Percentiles rank a stretch among this genome's conserved stretches.
phyloP scores from a whole-genome alignment of 805 yeast genomes.

The Lipomyces japonicus region DNA sequence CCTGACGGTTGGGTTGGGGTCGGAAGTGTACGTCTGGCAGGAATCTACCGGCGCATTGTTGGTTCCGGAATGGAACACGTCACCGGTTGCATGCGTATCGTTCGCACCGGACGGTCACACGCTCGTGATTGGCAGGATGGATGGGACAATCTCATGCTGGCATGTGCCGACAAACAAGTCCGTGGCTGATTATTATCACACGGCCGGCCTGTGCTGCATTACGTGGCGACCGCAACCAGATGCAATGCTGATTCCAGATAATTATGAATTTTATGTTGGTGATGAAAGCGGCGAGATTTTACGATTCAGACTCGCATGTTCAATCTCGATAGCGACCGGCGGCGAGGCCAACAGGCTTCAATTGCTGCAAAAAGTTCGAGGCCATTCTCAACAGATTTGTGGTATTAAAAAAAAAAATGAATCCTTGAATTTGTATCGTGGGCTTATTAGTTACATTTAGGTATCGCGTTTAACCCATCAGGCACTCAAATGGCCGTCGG shows the following conservation, averaged over 20 bases:
- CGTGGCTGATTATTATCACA: constrained; percentile 23
- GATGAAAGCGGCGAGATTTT: constrained; percentile 30
- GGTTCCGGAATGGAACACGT: constrained; percentile 40
- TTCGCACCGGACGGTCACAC: constrained; percentile 50
- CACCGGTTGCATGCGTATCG: constrained; percentile 42
- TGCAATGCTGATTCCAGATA: background rate
- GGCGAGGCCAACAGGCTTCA: constrained; percentile 3
- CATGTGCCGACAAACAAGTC: constrained; percentile 29
- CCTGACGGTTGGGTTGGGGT: constrained; percentile 65
- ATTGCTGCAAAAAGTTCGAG: constrained; percentile 17
- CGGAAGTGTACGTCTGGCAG: constrained; percentile 61
- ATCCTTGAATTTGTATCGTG: background rate
- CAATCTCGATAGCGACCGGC: background rate
- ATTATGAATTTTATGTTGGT: constrained; percentile 29
- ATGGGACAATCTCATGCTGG: constrained; percentile 52
- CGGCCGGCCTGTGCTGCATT: constrained; percentile 29
- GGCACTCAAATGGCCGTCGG: constrained; percentile 67
- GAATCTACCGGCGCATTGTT: constrained; percentile 47
- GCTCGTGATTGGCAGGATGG: constrained; percentile 55
- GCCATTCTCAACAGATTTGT: constrained; percentile 33
- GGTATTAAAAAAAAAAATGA: constrained; percentile 18
- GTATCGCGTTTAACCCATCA: constrained; percentile 56
- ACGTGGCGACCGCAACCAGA: constrained; percentile 27
- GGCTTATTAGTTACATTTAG: constrained; percentile 33
- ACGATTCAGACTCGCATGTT: constrained; percentile 11